Base-by-base conservation (phyloP, 345 rosid species). In the Stellera chamaejasme region DNA sequence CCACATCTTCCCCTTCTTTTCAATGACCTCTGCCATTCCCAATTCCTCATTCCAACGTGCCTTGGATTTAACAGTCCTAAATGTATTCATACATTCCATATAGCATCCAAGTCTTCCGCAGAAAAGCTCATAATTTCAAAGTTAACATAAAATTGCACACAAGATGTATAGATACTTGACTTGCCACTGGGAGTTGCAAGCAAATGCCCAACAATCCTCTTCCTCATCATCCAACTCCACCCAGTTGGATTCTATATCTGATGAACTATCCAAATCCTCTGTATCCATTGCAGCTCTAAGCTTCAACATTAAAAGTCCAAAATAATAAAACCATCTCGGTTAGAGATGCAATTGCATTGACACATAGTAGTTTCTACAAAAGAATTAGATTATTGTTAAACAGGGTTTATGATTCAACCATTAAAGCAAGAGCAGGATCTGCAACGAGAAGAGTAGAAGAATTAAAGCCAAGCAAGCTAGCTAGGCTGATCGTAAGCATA, bases 1-100 rank as follows among this genome's bases (percentile, higher is more conserved):
- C 98, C 95, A 92, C 72, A 85, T 69, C 70, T 81, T 82, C 3
- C 96, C 95, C 45, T 80, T 86, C 79, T 82, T 84, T 39, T 79
- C 91, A 39, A 73, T 61, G 46, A 86, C 79, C 65, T 88, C 75
- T 9, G 88, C 90, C 83, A 91, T 67, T 50, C 79, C 81, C 66
- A 77, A 15, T 47, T 75, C 70, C 3, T 48, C 45, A 25, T 69
- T 59, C 98, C 96, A 88, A 54, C 66, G 68, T 64, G 90, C 95
- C 71, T 75, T 82, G 2, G 98, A 91, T 42, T 75, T 45, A 45
- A 73, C 81, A 63, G 72, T 76, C 82, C 87, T 78, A 32, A 26
- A 55, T 65, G 19, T 23, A 58, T 32, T 43, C 32, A 59, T 15
- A 13, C 16, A 48, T 45, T 48, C 32, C 50, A 25, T 14, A 25